Conservation (phyloP, 768 basidiomycete genomes). For the Boletus bicolor region DNA sequence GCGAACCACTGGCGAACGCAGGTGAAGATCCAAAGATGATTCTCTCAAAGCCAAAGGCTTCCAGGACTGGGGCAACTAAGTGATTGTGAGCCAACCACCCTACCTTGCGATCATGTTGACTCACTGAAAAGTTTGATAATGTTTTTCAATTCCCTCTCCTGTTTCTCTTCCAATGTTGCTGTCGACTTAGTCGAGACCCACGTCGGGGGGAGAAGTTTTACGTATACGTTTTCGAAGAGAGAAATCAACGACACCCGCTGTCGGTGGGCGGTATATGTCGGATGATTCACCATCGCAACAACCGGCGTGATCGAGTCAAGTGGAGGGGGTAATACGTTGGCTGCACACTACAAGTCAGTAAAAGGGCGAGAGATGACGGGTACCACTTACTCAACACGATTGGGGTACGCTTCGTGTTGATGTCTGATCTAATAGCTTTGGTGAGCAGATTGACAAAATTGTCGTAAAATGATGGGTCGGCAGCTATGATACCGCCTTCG, state of each 20-base stretch:
- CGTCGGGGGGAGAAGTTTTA: constrained; percentile 75
- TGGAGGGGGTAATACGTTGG: constrained; percentile 78
- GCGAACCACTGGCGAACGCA: constrained; percentile 45
- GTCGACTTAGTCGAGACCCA: constrained; percentile 59
- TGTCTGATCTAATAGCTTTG: constrained; percentile 45
- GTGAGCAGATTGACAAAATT: constrained; percentile 68
- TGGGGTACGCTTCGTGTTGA: constrained; percentile 40
- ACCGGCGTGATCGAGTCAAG: constrained; percentile 68
- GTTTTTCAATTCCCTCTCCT: constrained; percentile 43
- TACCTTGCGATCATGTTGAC: constrained; percentile 28
- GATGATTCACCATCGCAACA: constrained; percentile 77
- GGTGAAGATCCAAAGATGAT: constrained; percentile 82
- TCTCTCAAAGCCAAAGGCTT: constrained; percentile 81
- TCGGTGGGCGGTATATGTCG: constrained; percentile 70
- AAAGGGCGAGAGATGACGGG: background rate
- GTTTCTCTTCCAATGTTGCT: constrained; percentile 33
- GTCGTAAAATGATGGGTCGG: constrained; percentile 55
- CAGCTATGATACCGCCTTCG: constrained; percentile 44
- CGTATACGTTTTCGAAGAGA: constrained; percentile 63
- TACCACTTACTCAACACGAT: constrained; percentile 59
- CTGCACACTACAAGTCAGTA: constrained; percentile 36
- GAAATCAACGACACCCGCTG: constrained; percentile 69
- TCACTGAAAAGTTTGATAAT: constrained; percentile 83
- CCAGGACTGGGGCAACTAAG: constrained; percentile 74
- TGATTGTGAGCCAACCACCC: background rate